Percentiles rank a stretch among this genome's conserved stretches.
Evolutionary conservation across 768 basidiomycete species (phyloP).

Genomic region (Mycena filopes): DNA sequence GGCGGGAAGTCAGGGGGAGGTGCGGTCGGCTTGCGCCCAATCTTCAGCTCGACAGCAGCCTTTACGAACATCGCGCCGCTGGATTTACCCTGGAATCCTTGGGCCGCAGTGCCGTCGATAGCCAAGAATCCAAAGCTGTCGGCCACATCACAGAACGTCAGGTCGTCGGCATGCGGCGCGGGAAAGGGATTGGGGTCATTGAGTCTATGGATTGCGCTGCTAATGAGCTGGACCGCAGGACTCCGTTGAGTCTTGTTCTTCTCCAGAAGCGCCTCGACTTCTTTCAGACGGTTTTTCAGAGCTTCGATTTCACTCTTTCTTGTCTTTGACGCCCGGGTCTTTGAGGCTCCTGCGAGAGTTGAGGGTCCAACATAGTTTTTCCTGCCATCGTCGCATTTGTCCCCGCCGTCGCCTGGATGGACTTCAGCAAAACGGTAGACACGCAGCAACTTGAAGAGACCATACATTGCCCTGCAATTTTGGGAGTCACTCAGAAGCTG

Average conservation of each 20-base stretch:
- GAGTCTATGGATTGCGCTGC: conserved; percentile 3
- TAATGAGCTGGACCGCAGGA: conserved; percentile 12
- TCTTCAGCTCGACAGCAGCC: conserved; percentile 68
- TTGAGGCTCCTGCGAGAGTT: background rate
- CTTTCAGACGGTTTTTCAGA: conserved; percentile 12
- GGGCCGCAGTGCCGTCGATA: background rate
- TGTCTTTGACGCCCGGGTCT: background rate
- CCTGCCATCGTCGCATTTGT: conserved; percentile 9
- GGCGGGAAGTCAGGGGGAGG: background rate
- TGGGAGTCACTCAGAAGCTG: background rate
- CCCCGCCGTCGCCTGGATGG: conserved; percentile 17
- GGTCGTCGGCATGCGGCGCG: conserved; percentile 16
- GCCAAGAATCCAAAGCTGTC: conserved; percentile 6
- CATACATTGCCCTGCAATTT: background rate
- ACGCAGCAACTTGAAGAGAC: background rate
- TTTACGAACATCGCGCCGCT: conserved; percentile 67
- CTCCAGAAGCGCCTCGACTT: conserved; percentile 14
- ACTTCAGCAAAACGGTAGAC: background rate
- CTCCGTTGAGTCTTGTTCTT: conserved; percentile 1
- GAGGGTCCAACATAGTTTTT: conserved; percentile 17
- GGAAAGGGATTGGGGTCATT: conserved; percentile 15
- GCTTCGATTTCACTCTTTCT: conserved; percentile 8
- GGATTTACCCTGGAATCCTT: conserved; percentile 66
- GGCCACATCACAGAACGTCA: conserved; percentile 7
- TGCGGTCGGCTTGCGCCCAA: conserved; percentile 41